Percentiles rank a stretch among this genome's conserved stretches.
Evolutionary conservation across 108 stramenopile genomes (phyloP).

Genomic region (Cyclotella atomus): DNA sequence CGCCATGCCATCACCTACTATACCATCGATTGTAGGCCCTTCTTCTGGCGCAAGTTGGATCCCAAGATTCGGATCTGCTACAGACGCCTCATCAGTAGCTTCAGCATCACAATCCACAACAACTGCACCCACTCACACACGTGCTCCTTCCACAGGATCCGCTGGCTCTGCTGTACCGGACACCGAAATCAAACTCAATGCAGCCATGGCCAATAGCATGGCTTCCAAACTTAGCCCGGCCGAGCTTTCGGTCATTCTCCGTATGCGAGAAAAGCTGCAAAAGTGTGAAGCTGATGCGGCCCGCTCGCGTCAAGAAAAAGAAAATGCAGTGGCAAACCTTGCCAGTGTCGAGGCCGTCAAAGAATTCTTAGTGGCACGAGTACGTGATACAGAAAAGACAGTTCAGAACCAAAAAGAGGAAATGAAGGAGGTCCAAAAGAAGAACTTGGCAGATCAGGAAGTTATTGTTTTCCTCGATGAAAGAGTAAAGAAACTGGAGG

Average conservation of each 20-base stretch:
- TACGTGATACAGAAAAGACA: conserved; percentile 69
- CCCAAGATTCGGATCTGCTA: conserved; percentile 9
- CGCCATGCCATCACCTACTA: conserved; percentile 25
- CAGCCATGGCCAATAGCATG: conserved; percentile 78
- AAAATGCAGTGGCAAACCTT: conserved; percentile 69
- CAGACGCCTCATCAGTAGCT: neutral
- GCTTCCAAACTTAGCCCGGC: conserved; percentile 80
- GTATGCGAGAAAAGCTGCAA: conserved; percentile 76
- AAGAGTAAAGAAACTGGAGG: conserved; percentile 78
- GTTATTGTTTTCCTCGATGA: conserved; percentile 91
- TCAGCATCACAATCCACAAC: neutral
- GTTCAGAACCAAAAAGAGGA: conserved; percentile 54
- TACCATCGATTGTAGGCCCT: conserved; percentile 9
- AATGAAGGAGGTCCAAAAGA: conserved; percentile 60
- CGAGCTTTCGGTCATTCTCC: conserved; percentile 83
- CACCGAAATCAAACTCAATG: conserved; percentile 60
- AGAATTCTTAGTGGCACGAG: conserved; percentile 74
- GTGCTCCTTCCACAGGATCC: conserved; percentile 10
- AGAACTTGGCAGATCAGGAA: conserved; percentile 87
- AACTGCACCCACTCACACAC: conserved; percentile 14
- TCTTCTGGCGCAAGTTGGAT: conserved; percentile 3
- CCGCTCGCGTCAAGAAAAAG: conserved; percentile 57
- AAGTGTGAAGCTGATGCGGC: conserved; percentile 65
- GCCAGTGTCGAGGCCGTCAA: conserved; percentile 81
- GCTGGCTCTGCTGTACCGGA: conserved; percentile 7